A percentile compares a stretch with the other conserved stretches of the same genome.
phyloP scores from a whole-genome alignment of 345 rosid species.

The Populus ilicifolia region DNA sequence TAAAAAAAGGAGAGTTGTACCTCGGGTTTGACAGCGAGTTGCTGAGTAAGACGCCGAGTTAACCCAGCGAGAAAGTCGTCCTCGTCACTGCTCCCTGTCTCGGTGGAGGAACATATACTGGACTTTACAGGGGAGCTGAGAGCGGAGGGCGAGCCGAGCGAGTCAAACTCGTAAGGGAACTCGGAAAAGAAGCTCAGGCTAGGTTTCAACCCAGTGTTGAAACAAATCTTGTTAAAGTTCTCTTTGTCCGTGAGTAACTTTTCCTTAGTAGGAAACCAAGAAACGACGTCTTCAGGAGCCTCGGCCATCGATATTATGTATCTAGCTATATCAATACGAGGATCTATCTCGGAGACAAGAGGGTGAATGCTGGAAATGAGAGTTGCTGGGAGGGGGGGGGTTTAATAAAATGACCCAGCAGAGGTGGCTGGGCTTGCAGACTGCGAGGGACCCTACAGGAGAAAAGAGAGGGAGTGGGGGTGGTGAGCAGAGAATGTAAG shows the following conservation, averaged over 20 bases:
- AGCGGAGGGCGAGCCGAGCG: conserved; percentile 3
- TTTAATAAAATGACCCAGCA: conserved; percentile 11
- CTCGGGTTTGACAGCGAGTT: conserved; percentile 19
- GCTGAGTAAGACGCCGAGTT: conserved; percentile 24
- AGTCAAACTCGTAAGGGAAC: conserved; percentile 34
- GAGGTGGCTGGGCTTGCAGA: conserved; percentile 19
- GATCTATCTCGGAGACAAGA: neutral
- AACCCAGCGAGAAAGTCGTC: conserved; percentile 23
- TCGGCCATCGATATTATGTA: neutral
- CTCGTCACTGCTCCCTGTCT: conserved; percentile 15
- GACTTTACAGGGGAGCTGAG: conserved; percentile 18
- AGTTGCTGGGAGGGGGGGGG: conserved; percentile 16
- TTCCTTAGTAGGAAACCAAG: conserved; percentile 14
- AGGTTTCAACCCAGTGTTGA: conserved; percentile 1
- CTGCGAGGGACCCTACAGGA: conserved; percentile 11
- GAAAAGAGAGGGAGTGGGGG: neutral
- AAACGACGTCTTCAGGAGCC: neutral
- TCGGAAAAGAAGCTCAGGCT: conserved; percentile 19
- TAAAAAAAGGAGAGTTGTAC: neutral
- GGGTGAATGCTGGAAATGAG: conserved; percentile 8
- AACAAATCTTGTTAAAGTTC: neutral
- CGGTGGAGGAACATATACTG: neutral
- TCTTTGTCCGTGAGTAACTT: conserved; percentile 13
- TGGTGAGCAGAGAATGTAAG: conserved; percentile 33
- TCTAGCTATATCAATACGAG: neutral